These are phyloP conservation scores for Syzygium jambos DNA, from an alignment of 345 rosid species.

Conservation along the genomic window DNA sequence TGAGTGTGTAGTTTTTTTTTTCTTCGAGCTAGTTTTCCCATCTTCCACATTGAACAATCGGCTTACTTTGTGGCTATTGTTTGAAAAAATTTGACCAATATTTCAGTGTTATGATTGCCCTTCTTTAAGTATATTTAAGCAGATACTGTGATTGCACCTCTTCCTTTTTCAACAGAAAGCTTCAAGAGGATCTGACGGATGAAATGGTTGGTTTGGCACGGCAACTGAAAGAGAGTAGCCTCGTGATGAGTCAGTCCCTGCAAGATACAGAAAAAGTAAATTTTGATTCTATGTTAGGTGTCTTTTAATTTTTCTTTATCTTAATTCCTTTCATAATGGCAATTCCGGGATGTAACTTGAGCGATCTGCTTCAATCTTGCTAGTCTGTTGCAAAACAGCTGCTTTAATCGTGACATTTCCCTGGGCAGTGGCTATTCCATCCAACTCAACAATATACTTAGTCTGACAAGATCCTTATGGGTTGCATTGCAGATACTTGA, in stretches of 20 bases:
- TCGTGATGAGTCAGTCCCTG: slow-evolving; percentile 68
- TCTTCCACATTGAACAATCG: background rate
- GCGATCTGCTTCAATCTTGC: background rate
- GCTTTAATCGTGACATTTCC: background rate
- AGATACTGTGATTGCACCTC: background rate
- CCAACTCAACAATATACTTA: background rate
- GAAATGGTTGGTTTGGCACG: slow-evolving; percentile 91
- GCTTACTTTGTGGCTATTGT: background rate
- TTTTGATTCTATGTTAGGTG: background rate
- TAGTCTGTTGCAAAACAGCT: background rate
- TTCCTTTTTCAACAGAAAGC: slow-evolving; percentile 32
- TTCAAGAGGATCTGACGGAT: slow-evolving; percentile 82
- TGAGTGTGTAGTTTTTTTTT: background rate
- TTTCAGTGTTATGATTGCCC: background rate
- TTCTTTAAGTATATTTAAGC: background rate
- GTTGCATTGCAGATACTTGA: slow-evolving; percentile 58
- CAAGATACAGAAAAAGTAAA: slow-evolving; percentile 72
- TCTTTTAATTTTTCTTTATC: background rate
- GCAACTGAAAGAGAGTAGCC: slow-evolving; percentile 86
- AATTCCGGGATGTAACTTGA: background rate
- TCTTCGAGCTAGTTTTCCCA: background rate
- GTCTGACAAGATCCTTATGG: background rate
- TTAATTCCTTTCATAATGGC: background rate
- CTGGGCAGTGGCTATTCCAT: background rate
- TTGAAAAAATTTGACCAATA: background rate